Evolutionary conservation across 306 rosid species (phyloP).

Genomic region (Benincasa hispida): DNA sequence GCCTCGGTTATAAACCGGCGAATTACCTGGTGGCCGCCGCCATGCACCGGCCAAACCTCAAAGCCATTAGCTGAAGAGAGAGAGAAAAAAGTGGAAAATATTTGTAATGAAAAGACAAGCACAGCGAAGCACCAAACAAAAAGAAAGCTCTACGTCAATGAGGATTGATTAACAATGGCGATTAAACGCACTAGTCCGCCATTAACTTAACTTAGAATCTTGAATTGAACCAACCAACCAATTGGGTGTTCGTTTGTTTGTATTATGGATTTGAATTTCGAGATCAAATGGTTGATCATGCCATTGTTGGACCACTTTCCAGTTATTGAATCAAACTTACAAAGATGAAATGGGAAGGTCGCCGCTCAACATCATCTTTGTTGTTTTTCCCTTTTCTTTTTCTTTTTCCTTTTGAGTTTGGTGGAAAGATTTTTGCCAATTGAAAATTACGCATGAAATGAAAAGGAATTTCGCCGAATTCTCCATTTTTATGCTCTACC

Average conservation of each 20-base stretch:
- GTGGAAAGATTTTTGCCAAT: background rate
- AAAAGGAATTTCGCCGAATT: background rate
- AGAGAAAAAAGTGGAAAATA: background rate
- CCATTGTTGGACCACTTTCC: background rate
- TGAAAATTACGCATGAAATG: background rate
- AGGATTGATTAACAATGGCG: background rate
- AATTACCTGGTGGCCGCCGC: background rate
- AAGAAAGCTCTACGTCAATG: background rate
- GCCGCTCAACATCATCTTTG: background rate
- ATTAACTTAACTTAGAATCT: slow-evolving; percentile 3
- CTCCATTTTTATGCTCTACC: background rate
- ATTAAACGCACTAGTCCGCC: background rate
- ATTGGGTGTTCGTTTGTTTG: background rate
- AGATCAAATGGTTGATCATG: background rate
- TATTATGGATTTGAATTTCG: background rate
- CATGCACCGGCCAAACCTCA: background rate
- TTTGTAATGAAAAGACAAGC: background rate
- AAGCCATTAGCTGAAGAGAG: background rate
- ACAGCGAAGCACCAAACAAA: slow-evolving; percentile 1
- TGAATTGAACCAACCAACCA: slow-evolving; percentile 1
- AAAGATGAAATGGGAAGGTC: background rate
- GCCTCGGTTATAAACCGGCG: background rate
- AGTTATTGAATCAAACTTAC: background rate
- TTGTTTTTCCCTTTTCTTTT: too few relatives aligned
- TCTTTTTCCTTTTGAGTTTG: background rate